Percentiles rank a stretch among this genome's conserved stretches.
Conservation (phyloP, 176 grass and related monocot genomes). For the Alopecurus myosuroides region DNA sequence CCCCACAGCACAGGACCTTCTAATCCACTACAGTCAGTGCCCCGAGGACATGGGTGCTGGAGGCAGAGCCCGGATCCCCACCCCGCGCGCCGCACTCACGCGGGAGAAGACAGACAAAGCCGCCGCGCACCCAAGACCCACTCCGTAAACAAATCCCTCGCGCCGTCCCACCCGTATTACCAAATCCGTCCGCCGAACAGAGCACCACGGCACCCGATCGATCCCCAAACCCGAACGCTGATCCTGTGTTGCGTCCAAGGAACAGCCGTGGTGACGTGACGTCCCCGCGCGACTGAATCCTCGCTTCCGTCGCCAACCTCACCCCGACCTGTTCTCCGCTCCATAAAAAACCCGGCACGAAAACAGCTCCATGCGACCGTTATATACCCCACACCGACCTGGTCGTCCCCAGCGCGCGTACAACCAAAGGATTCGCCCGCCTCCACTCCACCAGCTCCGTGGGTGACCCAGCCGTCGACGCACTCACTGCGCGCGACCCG, state of each 20-base stretch:
- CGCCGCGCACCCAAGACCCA: neutral
- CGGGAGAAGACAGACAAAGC: neutral
- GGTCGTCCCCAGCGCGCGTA: neutral
- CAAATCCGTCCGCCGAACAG: neutral
- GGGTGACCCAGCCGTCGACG: neutral
- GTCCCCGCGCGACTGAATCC: conserved; percentile 1
- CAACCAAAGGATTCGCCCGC: neutral
- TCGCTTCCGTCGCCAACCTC: neutral
- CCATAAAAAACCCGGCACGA: conserved; percentile 8
- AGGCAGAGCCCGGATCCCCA: neutral
- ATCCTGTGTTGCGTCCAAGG: conserved; percentile 7
- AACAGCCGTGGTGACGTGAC: conserved; percentile 16
- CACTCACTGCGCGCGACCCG: neutral
- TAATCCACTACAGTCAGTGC: conserved; percentile 7
- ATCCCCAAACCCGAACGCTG: neutral
- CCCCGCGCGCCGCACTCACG: neutral
- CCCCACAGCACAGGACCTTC: conserved; percentile 1
- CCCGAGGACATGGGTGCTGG: neutral
- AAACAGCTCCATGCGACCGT: neutral
- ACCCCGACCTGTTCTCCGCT: conserved; percentile 14
- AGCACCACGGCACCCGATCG: neutral
- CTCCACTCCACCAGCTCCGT: neutral
- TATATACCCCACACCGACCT: conserved; percentile 17
- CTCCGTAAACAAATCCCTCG: neutral
- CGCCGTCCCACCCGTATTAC: neutral